Conservation (phyloP, 129 eudicot genomes). For the Flaveria sonorensis region DNA sequence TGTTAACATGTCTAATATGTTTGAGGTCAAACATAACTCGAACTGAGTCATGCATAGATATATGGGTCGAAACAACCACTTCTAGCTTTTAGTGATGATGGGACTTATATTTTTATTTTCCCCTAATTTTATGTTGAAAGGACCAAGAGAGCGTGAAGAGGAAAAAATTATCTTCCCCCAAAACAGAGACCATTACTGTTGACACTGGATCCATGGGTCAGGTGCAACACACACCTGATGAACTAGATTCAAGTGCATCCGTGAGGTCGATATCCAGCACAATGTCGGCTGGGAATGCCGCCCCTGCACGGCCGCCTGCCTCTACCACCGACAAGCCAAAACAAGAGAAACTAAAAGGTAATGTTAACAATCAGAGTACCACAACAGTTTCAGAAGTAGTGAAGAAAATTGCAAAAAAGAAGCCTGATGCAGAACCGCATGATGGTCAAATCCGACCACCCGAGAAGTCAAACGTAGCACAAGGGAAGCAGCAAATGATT, state of each 20-base stretch:
- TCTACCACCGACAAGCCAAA: constrained; percentile 47
- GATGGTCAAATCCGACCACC: constrained; percentile 44
- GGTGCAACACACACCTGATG: constrained; percentile 38
- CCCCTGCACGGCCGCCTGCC: constrained; percentile 27
- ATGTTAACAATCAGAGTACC: constrained; percentile 37
- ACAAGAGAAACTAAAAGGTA: constrained; percentile 64
- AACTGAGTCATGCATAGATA: not conserved
- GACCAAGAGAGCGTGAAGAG: constrained; percentile 58
- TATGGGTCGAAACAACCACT: not conserved
- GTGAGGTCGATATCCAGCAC: constrained; percentile 38
- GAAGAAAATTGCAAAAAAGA: constrained; percentile 73
- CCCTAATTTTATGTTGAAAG: constrained; percentile 34
- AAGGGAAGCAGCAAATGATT: constrained; percentile 42
- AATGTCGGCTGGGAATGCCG: constrained; percentile 29
- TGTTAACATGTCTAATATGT: not conserved
- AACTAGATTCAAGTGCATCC: constrained; percentile 31
- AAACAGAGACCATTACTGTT: constrained; percentile 37
- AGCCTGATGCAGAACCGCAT: constrained; percentile 40
- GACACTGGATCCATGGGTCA: constrained; percentile 45
- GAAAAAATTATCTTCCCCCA: constrained; percentile 51
- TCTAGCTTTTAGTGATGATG: not conserved
- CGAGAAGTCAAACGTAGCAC: constrained; percentile 46
- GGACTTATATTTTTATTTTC: not conserved
- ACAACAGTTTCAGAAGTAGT: constrained; percentile 29
- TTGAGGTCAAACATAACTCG: not conserved